Base-by-base conservation (phyloP, 441 rosid species). In the Croton setiger region DNA sequence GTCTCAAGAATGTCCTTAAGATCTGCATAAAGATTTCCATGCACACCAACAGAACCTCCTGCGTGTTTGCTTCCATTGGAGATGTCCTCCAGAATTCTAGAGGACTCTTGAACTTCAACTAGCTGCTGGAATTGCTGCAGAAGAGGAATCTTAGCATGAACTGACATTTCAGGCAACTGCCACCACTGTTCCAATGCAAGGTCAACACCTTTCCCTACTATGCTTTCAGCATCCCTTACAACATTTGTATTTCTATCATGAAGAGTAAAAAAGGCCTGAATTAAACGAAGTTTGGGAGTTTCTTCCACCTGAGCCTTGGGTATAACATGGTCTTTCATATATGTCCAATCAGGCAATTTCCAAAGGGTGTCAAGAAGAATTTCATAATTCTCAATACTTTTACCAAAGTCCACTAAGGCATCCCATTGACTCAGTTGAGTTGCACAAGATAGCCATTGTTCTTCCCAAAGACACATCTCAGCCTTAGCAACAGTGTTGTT, bases 381-480 rank as follows among this genome's bases (percentile, higher is more conserved):
- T 74, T 96, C 96, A 81, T 96, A 96, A 74, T 93, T 93, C 77
- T 91, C 99, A 70, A 83, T 76, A 74, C 81, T 85, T 85, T 93
- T 96, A 64, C 99, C 98, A 77, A 93, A 96, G 47, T 96, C 98
- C 33, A 87, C 96, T 73, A 96, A 76, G 17, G 97, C 96, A 79
- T 91, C 97, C 99, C 99, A 96, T 79, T 96, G 98, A 76, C 96
- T 85, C 69, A 96, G 96, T 74, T 96, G 99, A 76, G 74, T 83
- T 59, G 91, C 97, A 82, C 99, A 96, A 77, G 85, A 81, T 66
- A 92, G 83, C 99, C 99, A 96, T 64, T 96, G 98, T 82, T 96
- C 98, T 88, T 96, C 99, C 99, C 99, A 96, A 58, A 96, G 88
- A 74, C 98, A 93, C 99, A 96, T 91, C 84, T 96, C 99, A 72